Conservation (phyloP, 2,329 filamentous ascomycete genomes). For the Zymoseptoria tritici region DNA sequence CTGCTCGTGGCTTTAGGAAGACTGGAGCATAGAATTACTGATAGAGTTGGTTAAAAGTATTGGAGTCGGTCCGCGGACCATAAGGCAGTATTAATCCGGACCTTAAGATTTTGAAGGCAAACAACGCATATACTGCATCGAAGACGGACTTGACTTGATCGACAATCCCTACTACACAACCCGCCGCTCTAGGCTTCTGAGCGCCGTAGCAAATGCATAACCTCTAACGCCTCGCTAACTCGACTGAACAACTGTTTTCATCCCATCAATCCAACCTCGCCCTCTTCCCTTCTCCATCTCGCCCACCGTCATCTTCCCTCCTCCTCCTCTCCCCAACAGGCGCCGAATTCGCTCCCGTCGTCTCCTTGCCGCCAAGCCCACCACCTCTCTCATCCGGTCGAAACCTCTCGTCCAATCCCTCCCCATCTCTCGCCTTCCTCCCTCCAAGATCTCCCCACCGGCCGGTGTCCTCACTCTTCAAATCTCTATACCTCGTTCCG, state of each 20-base stretch:
- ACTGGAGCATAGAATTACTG: no score
- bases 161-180: background rate
- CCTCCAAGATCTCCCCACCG: constrained; percentile 61
- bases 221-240: constrained; percentile 15
- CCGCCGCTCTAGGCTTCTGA: background rate
- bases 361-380: constrained; percentile 36
- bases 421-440: constrained; percentile 42
- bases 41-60: no score
- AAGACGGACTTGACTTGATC: background rate
- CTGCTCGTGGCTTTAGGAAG: no score
- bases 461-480: constrained; percentile 85
- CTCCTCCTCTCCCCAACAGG: constrained; percentile 58
- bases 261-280: constrained; percentile 32
- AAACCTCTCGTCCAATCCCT: constrained; percentile 58
- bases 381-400: constrained; percentile 50
- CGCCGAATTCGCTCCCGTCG: constrained; percentile 62
- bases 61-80: no score
- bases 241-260: background rate
- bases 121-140: no score
- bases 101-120: no score
- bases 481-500: constrained; percentile 79
- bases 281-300: constrained; percentile 39
- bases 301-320: constrained; percentile 32
- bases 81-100: no score
- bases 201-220: background rate